A percentile compares a stretch with the other conserved stretches of the same genome.
These are phyloP conservation scores for Sambucus nigra DNA, from an alignment of 129 eudicot species.

Conservation along the genomic window DNA sequence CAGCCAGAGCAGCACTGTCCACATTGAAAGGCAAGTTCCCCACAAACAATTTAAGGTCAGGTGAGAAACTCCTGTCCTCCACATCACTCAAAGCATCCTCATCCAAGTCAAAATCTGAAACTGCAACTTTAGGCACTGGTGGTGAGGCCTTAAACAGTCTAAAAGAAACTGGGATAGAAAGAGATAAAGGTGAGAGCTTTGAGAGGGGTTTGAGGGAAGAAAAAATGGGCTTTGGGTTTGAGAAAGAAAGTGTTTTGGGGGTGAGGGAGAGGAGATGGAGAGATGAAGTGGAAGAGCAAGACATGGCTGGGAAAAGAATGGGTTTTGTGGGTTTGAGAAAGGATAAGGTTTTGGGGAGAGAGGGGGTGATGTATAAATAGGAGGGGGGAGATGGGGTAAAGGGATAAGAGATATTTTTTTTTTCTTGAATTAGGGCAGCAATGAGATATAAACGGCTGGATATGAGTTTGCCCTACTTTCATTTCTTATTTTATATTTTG, in stretches of 20 bases:
- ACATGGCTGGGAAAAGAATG: constrained; percentile 19
- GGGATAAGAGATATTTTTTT: not conserved
- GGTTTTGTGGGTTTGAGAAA: constrained; percentile 2
- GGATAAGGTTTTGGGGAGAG: constrained; percentile 15
- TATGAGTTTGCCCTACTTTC: too few relatives aligned
- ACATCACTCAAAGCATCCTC: constrained; percentile 12
- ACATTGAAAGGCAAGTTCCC: constrained; percentile 81
- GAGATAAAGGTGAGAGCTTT: constrained; percentile 16
- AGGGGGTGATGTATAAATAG: not conserved
- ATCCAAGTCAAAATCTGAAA: constrained; percentile 28
- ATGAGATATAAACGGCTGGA: too few relatives aligned
- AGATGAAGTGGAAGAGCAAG: constrained; percentile 24
- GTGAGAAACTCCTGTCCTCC: constrained; percentile 47
- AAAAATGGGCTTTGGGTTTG: constrained; percentile 26
- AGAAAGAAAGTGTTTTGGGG: constrained; percentile 29
- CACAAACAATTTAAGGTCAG: constrained; percentile 77
- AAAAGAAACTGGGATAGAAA: constrained; percentile 11
- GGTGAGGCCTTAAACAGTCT: constrained; percentile 12
- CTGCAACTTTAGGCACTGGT: constrained; percentile 33
- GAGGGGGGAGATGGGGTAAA: not conserved
- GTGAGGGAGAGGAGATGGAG: constrained; percentile 48
- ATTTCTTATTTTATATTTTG: too few relatives aligned
- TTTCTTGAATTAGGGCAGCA: not conserved
- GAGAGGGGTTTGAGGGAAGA: constrained; percentile 43
- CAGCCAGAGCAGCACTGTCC: constrained; percentile 87